These are phyloP conservation scores for Diaporthe destruens DNA, from an alignment of 2,329 filamentous ascomycete genomes.

Conservation along the genomic window DNA sequence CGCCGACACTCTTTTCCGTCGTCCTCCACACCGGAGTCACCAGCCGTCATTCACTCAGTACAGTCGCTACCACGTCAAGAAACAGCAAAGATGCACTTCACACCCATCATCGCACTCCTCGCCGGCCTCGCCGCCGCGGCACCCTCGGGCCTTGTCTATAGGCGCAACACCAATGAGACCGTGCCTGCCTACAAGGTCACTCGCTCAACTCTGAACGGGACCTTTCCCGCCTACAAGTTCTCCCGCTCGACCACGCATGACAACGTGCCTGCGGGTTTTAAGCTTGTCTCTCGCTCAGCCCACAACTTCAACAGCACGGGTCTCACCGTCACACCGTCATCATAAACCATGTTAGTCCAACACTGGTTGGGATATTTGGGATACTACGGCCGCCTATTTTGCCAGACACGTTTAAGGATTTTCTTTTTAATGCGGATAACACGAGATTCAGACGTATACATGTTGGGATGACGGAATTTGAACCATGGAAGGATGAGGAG, in stretches of 20 bases:
- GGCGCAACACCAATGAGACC: conserved; percentile 7
- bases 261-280: not conserved
- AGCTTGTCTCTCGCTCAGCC: conserved; percentile 17
- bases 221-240: not conserved
- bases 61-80: not conserved
- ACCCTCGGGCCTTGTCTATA: conserved; percentile 16
- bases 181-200: not conserved
- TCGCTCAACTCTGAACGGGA: not conserved
- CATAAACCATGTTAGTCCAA: not conserved
- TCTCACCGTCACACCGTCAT: conserved; percentile 14
- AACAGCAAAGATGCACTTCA: conserved; percentile 32
- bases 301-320: conserved; percentile 13
- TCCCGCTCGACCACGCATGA: conserved; percentile 7
- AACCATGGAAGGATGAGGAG: not conserved
- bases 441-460: conserved; percentile 25
- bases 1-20: conserved; percentile 13
- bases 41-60: not conserved
- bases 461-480: conserved; percentile 14
- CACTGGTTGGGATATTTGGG: not conserved
- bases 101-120: conserved; percentile 26
- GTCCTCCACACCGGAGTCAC: not conserved
- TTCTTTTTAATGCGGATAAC: conserved; percentile 1
- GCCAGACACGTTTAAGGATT: conserved; percentile 2
- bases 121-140: conserved; percentile 35
- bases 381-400: not conserved